Evolutionary conservation across 371 early-diverging fungal species (phyloP).

Genomic region (Actinomortierella wolfii): DNA sequence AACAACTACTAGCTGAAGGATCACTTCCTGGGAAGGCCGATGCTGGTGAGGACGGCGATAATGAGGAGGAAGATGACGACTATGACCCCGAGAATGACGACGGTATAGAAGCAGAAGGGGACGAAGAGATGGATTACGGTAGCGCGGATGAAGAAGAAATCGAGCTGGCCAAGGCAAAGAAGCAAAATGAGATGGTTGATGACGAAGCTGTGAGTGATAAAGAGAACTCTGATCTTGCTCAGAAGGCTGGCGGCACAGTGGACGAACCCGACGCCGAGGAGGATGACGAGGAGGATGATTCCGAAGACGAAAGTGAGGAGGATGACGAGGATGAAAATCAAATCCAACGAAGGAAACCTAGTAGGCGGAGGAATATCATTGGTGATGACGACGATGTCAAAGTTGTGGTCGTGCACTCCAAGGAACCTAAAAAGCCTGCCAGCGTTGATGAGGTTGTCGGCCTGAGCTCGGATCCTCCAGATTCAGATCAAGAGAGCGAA

Average conservation of each 20-base stretch:
- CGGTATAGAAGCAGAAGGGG: background rate
- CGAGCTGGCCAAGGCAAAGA: background rate
- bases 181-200: background rate
- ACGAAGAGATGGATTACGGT: constrained; percentile 3
- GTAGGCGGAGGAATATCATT: constrained; percentile 12
- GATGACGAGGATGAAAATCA: background rate
- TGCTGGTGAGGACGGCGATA: constrained; percentile 8
- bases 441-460: background rate
- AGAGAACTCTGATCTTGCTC: constrained; percentile 3
- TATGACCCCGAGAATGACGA: too few species aligned
- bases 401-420: constrained; percentile 26
- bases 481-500: constrained; percentile 6
- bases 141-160: constrained; percentile 13
- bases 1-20: constrained; percentile 20
- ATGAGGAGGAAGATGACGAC: constrained; percentile 8
- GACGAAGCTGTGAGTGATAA: constrained; percentile 4
- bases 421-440: constrained; percentile 5
- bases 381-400: constrained; percentile 34
- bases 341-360: constrained; percentile 2
- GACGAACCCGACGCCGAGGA: constrained; percentile 7
- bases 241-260: background rate
- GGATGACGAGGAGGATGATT: constrained; percentile 3
- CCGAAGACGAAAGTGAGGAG: background rate
- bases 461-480: background rate
- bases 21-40: constrained; percentile 5